Evolutionary conservation across 352 stramenopile species (phyloP).

Genomic region (Phytophthora meadii): DNA sequence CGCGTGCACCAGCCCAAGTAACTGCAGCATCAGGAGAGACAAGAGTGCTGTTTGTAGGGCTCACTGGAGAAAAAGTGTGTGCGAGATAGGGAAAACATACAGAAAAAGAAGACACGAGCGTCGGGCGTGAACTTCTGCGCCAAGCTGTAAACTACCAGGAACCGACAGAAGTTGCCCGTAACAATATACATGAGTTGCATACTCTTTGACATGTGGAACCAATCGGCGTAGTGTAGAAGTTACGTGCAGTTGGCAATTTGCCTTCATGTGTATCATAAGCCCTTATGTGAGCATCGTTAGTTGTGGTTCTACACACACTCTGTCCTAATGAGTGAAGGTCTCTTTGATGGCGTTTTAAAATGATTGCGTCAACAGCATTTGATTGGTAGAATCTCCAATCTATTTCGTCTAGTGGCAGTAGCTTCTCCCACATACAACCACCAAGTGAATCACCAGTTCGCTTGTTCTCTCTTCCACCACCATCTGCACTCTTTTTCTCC

Average conservation of each 20-base stretch:
- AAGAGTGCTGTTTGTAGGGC: background rate
- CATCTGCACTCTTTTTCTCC: background rate
- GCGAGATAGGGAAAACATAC: constrained; percentile 11
- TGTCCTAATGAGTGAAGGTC: too few relatives aligned
- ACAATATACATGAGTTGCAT: constrained; percentile 27
- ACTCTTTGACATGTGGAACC: too few relatives aligned
- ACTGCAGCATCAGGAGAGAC: constrained; percentile 2
- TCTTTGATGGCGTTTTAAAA: too few relatives aligned
- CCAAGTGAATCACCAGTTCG: background rate
- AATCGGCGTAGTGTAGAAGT: too few relatives aligned
- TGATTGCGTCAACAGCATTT: too few relatives aligned
- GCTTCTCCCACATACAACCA: background rate
- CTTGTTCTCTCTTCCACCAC: background rate
- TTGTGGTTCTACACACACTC: too few relatives aligned
- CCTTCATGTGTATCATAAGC: too few relatives aligned
- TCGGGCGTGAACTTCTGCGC: constrained; percentile 26
- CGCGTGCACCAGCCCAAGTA: constrained; percentile 78
- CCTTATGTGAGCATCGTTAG: too few relatives aligned
- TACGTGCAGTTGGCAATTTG: too few relatives aligned
- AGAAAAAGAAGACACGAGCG: constrained; percentile 20
- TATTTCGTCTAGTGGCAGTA: background rate
- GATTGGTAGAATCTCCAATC: background rate
- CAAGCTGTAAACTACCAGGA: constrained; percentile 32
- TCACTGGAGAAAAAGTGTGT: background rate
- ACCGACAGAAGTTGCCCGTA: constrained; percentile 30